Conservation (phyloP, 1,139 yeast species). For the Debaryomycetaceae sp. region DNA sequence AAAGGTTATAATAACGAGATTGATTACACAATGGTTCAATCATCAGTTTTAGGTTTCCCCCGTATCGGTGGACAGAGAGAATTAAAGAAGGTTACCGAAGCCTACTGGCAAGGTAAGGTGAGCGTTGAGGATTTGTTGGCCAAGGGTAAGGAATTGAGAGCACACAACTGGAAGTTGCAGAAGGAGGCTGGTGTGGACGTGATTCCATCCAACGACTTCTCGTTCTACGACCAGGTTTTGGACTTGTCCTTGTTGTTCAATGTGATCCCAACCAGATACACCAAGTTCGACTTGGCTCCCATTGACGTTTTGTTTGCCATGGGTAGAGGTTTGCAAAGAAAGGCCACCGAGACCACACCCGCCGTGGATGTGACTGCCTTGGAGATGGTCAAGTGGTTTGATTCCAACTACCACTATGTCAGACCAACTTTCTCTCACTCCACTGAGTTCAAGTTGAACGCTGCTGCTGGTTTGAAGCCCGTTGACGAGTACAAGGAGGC, state of each 20-base stretch:
- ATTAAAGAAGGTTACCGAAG: constrained; percentile 96
- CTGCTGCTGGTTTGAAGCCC: constrained; percentile 77
- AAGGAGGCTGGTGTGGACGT: constrained; percentile 95
- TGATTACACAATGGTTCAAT: constrained; percentile 68
- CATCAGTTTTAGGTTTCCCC: constrained; percentile 98
- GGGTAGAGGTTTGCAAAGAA: constrained; percentile 99
- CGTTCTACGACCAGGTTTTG: constrained; percentile 95
- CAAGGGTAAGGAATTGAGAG: constrained; percentile 94
- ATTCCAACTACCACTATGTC: constrained; percentile 98
- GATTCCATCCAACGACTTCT: constrained; percentile 97
- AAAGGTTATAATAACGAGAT: constrained; percentile 1
- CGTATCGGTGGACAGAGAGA: constrained; percentile 99
- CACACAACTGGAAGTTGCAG: constrained; percentile 96
- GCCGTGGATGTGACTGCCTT: constrained; percentile 98
- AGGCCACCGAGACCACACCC: constrained; percentile 80
- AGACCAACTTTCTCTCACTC: constrained; percentile 98
- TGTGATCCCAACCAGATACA: constrained; percentile 94
- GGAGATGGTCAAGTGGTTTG: constrained; percentile 99
- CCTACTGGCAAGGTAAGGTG: constrained; percentile 97
- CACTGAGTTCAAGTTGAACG: constrained; percentile 89
- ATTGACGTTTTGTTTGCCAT: constrained; percentile 95
- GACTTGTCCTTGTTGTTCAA: constrained; percentile 92
- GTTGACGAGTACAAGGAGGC: constrained; percentile 98
- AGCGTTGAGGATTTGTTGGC: constrained; percentile 81
- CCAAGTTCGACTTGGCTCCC: constrained; percentile 84